A percentile compares a stretch with the other conserved stretches of the same genome.
phyloP scores from a whole-genome alignment of 2,329 filamentous ascomycete genomes.

The Sclerotinia nivalis region DNA sequence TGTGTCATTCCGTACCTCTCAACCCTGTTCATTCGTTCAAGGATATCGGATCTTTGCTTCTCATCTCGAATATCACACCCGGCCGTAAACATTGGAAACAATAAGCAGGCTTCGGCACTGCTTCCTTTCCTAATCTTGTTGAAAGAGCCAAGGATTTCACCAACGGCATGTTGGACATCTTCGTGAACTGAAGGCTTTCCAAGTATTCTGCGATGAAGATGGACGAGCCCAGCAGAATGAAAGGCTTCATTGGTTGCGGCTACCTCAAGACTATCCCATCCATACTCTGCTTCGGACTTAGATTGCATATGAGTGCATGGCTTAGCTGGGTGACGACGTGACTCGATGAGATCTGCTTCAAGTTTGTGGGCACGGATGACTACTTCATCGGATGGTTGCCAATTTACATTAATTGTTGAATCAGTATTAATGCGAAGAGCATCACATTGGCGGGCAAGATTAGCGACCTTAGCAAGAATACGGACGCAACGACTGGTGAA shows the following conservation, averaged over 20 bases:
- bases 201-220: constrained; percentile 73
- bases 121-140: constrained; percentile 63
- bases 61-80: constrained; percentile 68
- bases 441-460: constrained; percentile 69
- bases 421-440: constrained; percentile 59
- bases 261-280: constrained; percentile 64
- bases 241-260: constrained; percentile 74
- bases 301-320: constrained; percentile 48
- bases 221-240: constrained; percentile 75
- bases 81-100: constrained; percentile 83
- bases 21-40: constrained; percentile 65
- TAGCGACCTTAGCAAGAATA: constrained; percentile 70
- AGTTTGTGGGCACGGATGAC: constrained; percentile 59
- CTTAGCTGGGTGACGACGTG: constrained; percentile 47
- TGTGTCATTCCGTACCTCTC: constrained; percentile 77
- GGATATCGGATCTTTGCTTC: constrained; percentile 58
- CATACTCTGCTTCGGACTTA: constrained; percentile 50
- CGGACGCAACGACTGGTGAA: constrained; percentile 73
- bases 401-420: constrained; percentile 52
- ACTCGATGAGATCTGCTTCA: constrained; percentile 60
- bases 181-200: constrained; percentile 57
- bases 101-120: constrained; percentile 70
- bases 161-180: constrained; percentile 63
- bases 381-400: constrained; percentile 59
- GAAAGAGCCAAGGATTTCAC: constrained; percentile 63